Evolutionary conservation across 2,329 filamentous ascomycete species (phyloP).

Genomic region (Blastomyces emzantsi): DNA sequence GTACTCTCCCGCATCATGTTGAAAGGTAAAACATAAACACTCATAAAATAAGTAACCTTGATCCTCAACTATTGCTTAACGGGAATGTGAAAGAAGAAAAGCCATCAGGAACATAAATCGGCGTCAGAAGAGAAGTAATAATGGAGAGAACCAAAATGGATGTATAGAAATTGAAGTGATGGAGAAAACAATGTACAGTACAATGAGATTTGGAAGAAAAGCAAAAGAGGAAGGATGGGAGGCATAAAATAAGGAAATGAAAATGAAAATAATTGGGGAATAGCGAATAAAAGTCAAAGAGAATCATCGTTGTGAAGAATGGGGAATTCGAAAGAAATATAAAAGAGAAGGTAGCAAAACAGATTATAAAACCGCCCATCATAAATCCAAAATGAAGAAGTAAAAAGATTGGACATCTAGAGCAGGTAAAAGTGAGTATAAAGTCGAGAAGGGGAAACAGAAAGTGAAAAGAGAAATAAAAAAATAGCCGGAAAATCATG

Average conservation of each 20-base stretch:
- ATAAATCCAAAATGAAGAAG: constrained; percentile 7
- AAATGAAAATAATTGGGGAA: not conserved
- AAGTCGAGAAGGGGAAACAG: not conserved
- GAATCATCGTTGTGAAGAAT: not conserved
- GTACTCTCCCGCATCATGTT: not conserved
- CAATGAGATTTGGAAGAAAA: not conserved
- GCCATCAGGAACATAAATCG: too few relatives aligned
- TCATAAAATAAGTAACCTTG: not conserved
- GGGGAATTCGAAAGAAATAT: not conserved
- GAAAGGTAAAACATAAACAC: not conserved
- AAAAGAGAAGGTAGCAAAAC: not conserved
- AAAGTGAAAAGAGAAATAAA: not conserved
- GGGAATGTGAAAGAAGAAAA: not conserved
- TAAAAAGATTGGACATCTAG: not conserved
- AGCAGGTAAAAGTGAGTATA: not conserved
- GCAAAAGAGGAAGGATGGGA: not conserved
- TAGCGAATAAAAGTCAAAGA: not conserved
- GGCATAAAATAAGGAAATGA: not conserved
- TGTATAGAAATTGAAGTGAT: not conserved
- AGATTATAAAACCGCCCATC: not conserved
- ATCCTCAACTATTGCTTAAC: not conserved
- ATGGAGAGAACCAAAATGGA: not conserved
- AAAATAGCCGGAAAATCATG: not conserved
- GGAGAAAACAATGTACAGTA: not conserved
- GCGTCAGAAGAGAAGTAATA: not conserved